Evolutionary conservation across 139 green algal genomes (phyloP).

Genomic region (Desmodesmus armatus): DNA sequence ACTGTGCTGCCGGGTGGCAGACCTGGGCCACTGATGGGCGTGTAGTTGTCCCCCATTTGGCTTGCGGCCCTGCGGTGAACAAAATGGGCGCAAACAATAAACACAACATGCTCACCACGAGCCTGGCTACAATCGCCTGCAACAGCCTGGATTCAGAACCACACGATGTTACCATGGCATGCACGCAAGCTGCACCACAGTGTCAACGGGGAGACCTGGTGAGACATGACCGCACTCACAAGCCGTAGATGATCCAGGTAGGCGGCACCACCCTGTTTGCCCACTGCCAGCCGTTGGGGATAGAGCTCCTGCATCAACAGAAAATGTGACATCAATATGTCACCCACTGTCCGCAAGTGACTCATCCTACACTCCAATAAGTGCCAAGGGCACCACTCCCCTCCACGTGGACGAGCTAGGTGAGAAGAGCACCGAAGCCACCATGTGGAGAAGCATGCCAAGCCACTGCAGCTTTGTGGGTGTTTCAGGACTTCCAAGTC

Average conservation of each 20-base stretch:
- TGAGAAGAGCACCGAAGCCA: constrained; percentile 3
- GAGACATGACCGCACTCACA: too few relatives aligned
- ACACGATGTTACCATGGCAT: not conserved
- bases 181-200: too few relatives aligned
- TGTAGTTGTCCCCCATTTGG: constrained; percentile 51
- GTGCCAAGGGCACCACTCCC: not conserved
- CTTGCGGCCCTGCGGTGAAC: too few relatives aligned
- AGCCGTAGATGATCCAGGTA: constrained; percentile 50
- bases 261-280: constrained; percentile 42
- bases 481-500: too few relatives aligned
- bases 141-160: not conserved
- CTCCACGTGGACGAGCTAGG: constrained; percentile 42
- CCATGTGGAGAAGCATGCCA: too few relatives aligned
- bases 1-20: constrained; percentile 15
- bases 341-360: not conserved
- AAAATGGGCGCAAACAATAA: not conserved
- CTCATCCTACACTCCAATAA: not conserved
- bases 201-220: too few relatives aligned
- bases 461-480: too few relatives aligned
- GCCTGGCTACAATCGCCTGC: not conserved
- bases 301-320: constrained; percentile 44
- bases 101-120: not conserved
- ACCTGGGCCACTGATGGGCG: not conserved
- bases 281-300: constrained; percentile 52
- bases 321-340: constrained; percentile 37